Evolutionary conservation across 1,284 basidiomycete genomes (phyloP).

Genomic region (Cutaneotrichosporon sp.): DNA sequence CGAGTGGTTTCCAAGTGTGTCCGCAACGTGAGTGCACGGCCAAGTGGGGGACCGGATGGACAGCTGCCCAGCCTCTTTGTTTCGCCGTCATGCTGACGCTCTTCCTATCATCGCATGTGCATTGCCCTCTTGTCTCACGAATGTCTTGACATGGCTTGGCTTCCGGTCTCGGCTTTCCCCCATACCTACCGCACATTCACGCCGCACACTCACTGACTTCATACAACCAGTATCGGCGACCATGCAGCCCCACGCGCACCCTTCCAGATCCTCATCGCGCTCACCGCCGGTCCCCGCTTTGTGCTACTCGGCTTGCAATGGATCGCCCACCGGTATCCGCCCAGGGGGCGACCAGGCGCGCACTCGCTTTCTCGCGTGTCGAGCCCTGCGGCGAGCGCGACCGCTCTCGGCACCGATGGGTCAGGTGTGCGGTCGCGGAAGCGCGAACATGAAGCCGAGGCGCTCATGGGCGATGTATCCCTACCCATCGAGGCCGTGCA

Average conservation of each 20-base stretch:
- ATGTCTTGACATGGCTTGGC: too few relatives aligned
- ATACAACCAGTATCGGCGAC: constrained; percentile 68
- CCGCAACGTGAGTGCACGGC: constrained; percentile 66
- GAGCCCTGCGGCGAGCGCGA: not conserved
- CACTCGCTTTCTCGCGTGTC: not conserved
- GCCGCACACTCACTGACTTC: too few relatives aligned
- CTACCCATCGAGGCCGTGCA: not conserved
- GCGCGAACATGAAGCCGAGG: too few relatives aligned
- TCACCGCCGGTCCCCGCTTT: constrained; percentile 80
- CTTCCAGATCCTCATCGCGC: constrained; percentile 85
- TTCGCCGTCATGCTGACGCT: constrained; percentile 1
- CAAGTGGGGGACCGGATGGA: not conserved
- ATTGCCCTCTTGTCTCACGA: too few relatives aligned
- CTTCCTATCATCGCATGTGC: too few relatives aligned
- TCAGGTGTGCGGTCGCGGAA: not conserved
- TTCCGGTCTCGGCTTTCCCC: too few relatives aligned
- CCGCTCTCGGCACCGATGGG: too few relatives aligned
- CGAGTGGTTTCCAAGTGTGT: constrained; percentile 91
- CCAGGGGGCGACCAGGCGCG: not conserved
- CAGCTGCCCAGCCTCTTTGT: too few relatives aligned
- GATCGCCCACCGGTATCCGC: constrained; percentile 52
- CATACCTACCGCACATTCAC: too few relatives aligned
- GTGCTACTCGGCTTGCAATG: constrained; percentile 69
- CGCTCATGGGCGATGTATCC: too few relatives aligned
- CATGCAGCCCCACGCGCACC: constrained; percentile 84